Conservation (phyloP, 1,284 basidiomycete species). For the Stereum hirsutum region DNA sequence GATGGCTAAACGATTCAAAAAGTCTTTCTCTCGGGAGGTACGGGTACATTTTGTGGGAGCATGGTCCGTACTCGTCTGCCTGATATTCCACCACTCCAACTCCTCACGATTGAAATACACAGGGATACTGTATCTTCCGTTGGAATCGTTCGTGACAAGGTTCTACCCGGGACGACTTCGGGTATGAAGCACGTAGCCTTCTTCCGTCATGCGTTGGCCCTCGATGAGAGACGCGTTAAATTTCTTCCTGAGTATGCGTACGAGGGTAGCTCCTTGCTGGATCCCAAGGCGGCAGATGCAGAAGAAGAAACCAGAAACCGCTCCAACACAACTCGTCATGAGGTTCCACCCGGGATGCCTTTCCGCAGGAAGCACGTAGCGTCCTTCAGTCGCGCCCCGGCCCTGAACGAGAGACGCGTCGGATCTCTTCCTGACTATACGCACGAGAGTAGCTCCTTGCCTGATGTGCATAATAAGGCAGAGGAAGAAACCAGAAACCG, state of each 20-base stretch:
- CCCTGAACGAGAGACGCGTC: conserved; percentile 18
- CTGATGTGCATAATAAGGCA: no score
- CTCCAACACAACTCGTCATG: conserved; percentile 8
- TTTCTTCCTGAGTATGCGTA: conserved; percentile 14
- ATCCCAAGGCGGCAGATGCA: no score
- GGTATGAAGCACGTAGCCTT: conserved; percentile 20
- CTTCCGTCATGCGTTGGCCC: conserved; percentile 21
- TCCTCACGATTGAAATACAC: background rate
- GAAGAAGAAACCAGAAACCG: background rate
- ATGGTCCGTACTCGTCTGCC: conserved; percentile 18
- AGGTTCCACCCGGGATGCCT: conserved; percentile 15
- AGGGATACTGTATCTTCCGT: conserved; percentile 24
- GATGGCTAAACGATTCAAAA: conserved; percentile 15
- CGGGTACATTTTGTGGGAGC: conserved; percentile 27
- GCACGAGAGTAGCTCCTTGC: conserved; percentile 1
- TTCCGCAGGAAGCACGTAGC: conserved; percentile 19
- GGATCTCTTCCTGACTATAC: conserved; percentile 16
- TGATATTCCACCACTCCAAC: no score
- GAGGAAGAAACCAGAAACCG: background rate
- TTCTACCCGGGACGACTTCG: conserved; percentile 16
- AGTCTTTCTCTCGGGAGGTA: conserved; percentile 17
- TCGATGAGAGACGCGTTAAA: conserved; percentile 19
- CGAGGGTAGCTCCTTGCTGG: conserved; percentile 3
- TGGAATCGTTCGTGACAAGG: conserved; percentile 18
- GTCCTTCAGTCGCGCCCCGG: conserved; percentile 21